These are phyloP conservation scores for Saturnispora quitensis DNA, from an alignment of 805 yeast species.

Conservation along the genomic window DNA sequence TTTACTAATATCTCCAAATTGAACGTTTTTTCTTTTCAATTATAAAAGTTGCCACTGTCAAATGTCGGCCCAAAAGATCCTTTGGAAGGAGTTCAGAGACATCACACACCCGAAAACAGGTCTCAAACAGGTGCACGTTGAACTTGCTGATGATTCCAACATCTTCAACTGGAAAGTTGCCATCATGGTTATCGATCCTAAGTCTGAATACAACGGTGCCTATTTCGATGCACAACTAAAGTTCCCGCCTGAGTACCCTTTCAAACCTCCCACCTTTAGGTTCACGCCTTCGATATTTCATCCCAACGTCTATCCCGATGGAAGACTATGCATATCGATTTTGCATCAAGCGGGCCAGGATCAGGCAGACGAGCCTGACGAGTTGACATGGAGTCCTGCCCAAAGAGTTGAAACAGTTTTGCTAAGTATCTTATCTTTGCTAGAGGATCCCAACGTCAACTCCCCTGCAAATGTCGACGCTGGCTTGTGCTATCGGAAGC, in stretches of 20 bases:
- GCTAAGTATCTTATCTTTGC: slow-evolving; percentile 78
- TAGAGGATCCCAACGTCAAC: slow-evolving; percentile 89
- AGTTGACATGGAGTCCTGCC: slow-evolving; percentile 92
- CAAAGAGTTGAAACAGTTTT: slow-evolving; percentile 92
- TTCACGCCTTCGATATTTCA: slow-evolving; percentile 94
- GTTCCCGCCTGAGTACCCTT: slow-evolving; percentile 89
- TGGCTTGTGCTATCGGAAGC: slow-evolving; percentile 84
- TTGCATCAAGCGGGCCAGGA: slow-evolving; percentile 82
- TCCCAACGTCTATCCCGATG: slow-evolving; percentile 93
- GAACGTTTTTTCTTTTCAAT: background rate
- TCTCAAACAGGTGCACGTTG: slow-evolving; percentile 28
- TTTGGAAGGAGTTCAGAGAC: slow-evolving; percentile 89
- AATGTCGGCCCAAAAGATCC: slow-evolving; percentile 50
- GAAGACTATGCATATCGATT: slow-evolving; percentile 87
- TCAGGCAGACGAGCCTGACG: slow-evolving; percentile 86
- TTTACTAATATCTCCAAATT: background rate
- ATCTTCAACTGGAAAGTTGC: slow-evolving; percentile 75
- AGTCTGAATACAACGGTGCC: slow-evolving; percentile 89
- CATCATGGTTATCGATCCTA: slow-evolving; percentile 83
- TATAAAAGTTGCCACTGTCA: background rate
- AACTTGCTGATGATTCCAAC: slow-evolving; percentile 43
- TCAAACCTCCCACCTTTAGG: slow-evolving; percentile 84
- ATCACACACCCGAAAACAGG: slow-evolving; percentile 86
- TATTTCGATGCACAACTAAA: slow-evolving; percentile 89
- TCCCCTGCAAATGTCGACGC: slow-evolving; percentile 98